Evolutionary conservation across 2,329 filamentous ascomycete species (phyloP), one percentile per base, ranked within the genome.

Genomic region (Hymenoscyphus infarciens): DNA sequence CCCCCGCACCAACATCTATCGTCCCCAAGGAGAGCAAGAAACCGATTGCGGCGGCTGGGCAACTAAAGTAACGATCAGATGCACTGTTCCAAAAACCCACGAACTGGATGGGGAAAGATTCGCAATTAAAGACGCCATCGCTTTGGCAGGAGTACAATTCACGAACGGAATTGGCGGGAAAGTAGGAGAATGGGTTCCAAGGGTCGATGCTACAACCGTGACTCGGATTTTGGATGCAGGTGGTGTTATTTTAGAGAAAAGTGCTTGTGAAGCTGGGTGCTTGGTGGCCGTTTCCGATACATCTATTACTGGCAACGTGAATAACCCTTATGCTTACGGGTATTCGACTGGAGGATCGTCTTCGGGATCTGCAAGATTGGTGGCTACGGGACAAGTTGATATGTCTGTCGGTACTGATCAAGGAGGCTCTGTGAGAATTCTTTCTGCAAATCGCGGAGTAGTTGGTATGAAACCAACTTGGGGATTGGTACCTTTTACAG

Each of bases 331-430:
- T 39, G 69, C 68, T 1, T 66, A 73, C 53, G 80, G 80, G 0
- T 82, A 83, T 65, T 80, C 76, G 0, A 74, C 78, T 7, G 80
- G 81, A 2, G 81, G 81, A 1, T 82, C 80, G 56, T 81, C 78
- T 0, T 79, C 77, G 2, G 81, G 81, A 0, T 77, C 77, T 15
- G 79, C 75, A 0, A 78, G 78, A 0, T 73, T 83, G 0, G 77
- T 83, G 1, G 77, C 76, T 0, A 72, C 76, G 3, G 77, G 78
- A 0, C 66, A 74, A 3, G 75, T 79, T 8, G 79, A 82, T 62
- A 72, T 80, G 22, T 77, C 79, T 0, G 66, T 69, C 38, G 70
- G 69, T 15, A 67, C 66, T 15, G 70, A 72, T 59, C 70, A 72
- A 61, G 70, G 70, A 19, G 69, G 69, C 13, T 68, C 65, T 5